Evolutionary conservation across 495 filamentous ascomycete genomes (phyloP), one percentile per base, ranked within the genome.

Genomic region (Penicilliopsis zonata): DNA sequence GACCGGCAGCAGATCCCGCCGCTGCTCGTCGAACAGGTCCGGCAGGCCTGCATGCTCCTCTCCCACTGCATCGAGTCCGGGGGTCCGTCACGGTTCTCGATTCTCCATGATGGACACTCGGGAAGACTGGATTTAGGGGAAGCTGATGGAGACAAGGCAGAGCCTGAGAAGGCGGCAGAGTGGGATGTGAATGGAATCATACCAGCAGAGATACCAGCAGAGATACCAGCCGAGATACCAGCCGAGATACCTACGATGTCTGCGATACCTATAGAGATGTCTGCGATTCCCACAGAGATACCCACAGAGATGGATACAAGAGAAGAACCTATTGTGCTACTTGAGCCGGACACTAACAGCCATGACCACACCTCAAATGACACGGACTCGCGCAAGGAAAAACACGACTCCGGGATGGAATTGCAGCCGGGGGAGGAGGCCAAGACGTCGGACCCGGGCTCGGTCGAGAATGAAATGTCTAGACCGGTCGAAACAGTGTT

Each of bases 31-130:
- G 33, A 28, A 1, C 30, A 47, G 6, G 28, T 51, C 3, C 31
- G 37, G 27, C 28, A 38, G 25, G 28, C 47, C 12, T 51, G 47
- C 22, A 32, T 38, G 1, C 26, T 47, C 16, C 47, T 51, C 4
- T 37, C 42, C 9, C 39, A 46, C 31, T 25, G 40, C n/a, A 36
- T 50, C 28, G 38, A 44, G 30, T 35, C 26, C 25, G 47, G 43
- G 2, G 25, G 41, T 13, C 40, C 42, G 21, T 23, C 10, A 10
- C 6, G 21, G 10, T 23, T 6, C 10, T 23, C 21, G 21, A 6
- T 23, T 23, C n/a, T n/a, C n/a, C n/a, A n/a, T n/a, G n/a, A n/a
- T n/a, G n/a, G n/a, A n/a, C n/a, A n/a, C n/a, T n/a, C n/a, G n/a
- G n/a, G n/a, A n/a, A n/a, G n/a, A n/a, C n/a, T n/a, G n/a, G n/a